A percentile compares a stretch with the other conserved stretches of the same genome.
phyloP scores from a whole-genome alignment of 768 basidiomycete genomes.

The Hemileccinum impolitum region DNA sequence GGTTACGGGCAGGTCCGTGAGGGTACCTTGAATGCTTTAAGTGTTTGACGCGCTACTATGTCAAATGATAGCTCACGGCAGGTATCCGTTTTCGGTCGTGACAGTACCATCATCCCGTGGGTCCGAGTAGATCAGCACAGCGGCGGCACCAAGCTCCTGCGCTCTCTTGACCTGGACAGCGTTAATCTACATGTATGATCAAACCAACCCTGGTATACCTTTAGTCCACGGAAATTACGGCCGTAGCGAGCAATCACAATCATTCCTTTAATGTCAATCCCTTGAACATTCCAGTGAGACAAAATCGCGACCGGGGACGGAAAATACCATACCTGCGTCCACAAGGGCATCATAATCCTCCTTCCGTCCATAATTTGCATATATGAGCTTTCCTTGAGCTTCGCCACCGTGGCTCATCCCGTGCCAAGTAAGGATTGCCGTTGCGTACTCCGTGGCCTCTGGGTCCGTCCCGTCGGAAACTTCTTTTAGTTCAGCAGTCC shows the following conservation, averaged over 20 bases:
- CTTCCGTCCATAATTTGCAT: constrained; percentile 57
- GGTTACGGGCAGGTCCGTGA: constrained; percentile 84
- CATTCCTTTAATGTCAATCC: constrained; percentile 68
- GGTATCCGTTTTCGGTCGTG: constrained; percentile 73
- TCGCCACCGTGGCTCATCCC: constrained; percentile 66
- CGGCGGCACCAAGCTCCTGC: constrained; percentile 82
- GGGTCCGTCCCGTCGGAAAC: constrained; percentile 63
- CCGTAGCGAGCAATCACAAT: constrained; percentile 81
- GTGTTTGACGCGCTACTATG: background rate
- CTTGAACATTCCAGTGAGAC: constrained; percentile 29
- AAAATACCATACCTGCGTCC: constrained; percentile 37
- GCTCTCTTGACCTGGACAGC: constrained; percentile 73
- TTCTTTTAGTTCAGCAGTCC: constrained; percentile 66
- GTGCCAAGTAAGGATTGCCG: constrained; percentile 64
- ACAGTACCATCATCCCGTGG: constrained; percentile 84
- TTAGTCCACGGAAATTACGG: constrained; percentile 82
- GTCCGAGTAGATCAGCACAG: constrained; percentile 82
- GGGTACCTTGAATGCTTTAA: constrained; percentile 39
- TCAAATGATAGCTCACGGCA: constrained; percentile 39
- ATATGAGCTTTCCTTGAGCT: constrained; percentile 56
- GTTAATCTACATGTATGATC: constrained; percentile 4
- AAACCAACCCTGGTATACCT: constrained; percentile 43
- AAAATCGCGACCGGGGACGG: background rate
- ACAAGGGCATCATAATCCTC: constrained; percentile 62
- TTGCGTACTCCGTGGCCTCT: constrained; percentile 54